Conservation (phyloP, 495 filamentous ascomycete genomes). For the Delitschia confertaspora region DNA sequence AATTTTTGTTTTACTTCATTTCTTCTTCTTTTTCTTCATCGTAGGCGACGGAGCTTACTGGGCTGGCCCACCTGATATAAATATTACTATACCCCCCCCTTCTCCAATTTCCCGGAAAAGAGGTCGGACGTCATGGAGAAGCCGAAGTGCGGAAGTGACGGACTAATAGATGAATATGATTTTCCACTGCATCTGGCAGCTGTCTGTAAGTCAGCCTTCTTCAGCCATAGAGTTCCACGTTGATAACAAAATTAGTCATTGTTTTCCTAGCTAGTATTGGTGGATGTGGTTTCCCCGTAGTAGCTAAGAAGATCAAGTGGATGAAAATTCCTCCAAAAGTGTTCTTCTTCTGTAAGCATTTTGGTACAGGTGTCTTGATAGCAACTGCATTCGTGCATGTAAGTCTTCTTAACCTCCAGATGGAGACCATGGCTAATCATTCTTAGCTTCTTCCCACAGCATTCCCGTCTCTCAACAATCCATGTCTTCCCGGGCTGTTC, state of each 20-base stretch:
- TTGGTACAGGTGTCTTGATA: constrained; percentile 30
- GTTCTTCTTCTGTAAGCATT: constrained; percentile 45
- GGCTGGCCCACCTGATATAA: constrained; percentile 1
- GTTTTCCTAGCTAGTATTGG: constrained; percentile 27
- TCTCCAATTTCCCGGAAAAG: constrained; percentile 6
- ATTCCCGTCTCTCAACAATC: constrained; percentile 47
- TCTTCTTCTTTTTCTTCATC: constrained; percentile 20
- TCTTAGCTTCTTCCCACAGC: constrained; percentile 47
- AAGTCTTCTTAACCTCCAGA: constrained; percentile 8
- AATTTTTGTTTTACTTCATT: constrained; percentile 3
- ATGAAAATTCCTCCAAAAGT: constrained; percentile 44
- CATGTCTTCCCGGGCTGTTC: constrained; percentile 51
- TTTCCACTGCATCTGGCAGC: constrained; percentile 41
- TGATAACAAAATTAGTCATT: constrained; percentile 29
- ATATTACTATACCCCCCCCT: constrained; percentile 1
- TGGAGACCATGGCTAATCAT: background rate
- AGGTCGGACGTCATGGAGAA: constrained; percentile 29
- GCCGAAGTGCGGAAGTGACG: constrained; percentile 40
- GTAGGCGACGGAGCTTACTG: constrained; percentile 13
- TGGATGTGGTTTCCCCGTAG: constrained; percentile 42
- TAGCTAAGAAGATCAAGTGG: constrained; percentile 47
- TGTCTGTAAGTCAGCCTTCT: constrained; percentile 38
- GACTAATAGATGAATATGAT: constrained; percentile 36
- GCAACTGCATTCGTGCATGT: constrained; percentile 30
- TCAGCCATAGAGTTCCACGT: background rate